Evolutionary conservation across 345 rosid genomes (phyloP).

Genomic region (Theobroma cacao): DNA sequence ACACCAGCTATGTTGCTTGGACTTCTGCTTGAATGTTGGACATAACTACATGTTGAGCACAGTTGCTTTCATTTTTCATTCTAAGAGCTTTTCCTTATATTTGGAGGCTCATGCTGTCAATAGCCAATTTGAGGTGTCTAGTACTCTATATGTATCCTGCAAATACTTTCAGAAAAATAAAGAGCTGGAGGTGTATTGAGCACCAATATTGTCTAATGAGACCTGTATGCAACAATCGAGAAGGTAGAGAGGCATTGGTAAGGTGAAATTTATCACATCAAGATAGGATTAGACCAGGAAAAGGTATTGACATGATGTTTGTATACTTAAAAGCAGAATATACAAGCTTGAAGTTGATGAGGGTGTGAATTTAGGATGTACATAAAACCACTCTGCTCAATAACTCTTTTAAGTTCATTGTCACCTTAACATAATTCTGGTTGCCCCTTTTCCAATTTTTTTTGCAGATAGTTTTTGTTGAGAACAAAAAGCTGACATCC

Average conservation of each 20-base stretch:
- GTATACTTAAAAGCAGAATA: background rate
- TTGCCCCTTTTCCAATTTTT: background rate
- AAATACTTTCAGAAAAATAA: background rate
- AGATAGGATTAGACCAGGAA: background rate
- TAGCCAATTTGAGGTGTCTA: background rate
- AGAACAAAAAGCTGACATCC: slow-evolving; percentile 57
- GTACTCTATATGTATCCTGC: background rate
- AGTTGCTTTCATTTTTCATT: background rate
- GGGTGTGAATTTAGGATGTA: background rate
- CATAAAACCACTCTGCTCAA: background rate
- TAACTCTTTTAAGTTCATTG: background rate
- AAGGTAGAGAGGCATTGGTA: background rate
- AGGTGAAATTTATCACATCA: background rate
- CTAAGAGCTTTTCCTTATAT: background rate
- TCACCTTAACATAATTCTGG: background rate
- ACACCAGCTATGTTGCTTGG: background rate
- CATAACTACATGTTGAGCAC: background rate
- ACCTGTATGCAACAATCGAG: background rate
- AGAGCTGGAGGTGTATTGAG: background rate
- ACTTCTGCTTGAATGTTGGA: background rate
- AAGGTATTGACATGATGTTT: background rate
- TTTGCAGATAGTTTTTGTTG: slow-evolving; percentile 75
- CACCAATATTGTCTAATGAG: background rate
- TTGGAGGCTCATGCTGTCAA: background rate
- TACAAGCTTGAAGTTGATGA: background rate